Percentiles rank a stretch among this genome's conserved stretches.
Conservation (phyloP, 768 basidiomycete species). For the Neoboletus magnificus region DNA sequence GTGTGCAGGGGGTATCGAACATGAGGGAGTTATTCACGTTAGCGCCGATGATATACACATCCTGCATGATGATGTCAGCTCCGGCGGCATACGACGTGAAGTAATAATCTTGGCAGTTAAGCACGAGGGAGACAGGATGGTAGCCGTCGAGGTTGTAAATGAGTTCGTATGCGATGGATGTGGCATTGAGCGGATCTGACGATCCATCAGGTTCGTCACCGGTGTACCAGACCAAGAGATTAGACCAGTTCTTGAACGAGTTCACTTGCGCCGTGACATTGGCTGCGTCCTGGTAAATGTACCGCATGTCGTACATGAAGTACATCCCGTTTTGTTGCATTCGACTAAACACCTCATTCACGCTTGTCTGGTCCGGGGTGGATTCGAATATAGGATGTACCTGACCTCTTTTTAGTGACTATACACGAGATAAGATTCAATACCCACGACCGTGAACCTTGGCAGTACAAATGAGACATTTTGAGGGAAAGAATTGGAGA, state of each 20-base stretch:
- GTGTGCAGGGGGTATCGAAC: constrained; percentile 61
- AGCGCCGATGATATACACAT: constrained; percentile 46
- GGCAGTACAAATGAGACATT: background rate
- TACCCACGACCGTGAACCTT: constrained; percentile 31
- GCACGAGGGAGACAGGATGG: constrained; percentile 61
- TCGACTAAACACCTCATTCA: constrained; percentile 49
- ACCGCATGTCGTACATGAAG: constrained; percentile 82
- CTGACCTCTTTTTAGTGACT: constrained; percentile 27
- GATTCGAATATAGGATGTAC: constrained; percentile 71
- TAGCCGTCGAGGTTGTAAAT: constrained; percentile 64
- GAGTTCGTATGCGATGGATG: constrained; percentile 44
- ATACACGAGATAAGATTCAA: background rate
- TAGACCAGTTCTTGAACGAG: constrained; percentile 59
- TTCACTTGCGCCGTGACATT: constrained; percentile 66
- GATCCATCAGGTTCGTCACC: constrained; percentile 73
- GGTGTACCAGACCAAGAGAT: constrained; percentile 70
- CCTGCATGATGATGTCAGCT: constrained; percentile 68
- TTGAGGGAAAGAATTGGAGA: background rate
- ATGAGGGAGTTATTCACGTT: constrained; percentile 60
- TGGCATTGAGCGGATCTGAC: constrained; percentile 61
- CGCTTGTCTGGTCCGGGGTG: constrained; percentile 47
- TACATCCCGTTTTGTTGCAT: constrained; percentile 65
- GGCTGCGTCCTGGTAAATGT: constrained; percentile 58
- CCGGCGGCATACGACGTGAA: constrained; percentile 59
- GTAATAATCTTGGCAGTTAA: constrained; percentile 64